Conservation (phyloP, 139 green algal species). For the Tetraselmis chui region DNA sequence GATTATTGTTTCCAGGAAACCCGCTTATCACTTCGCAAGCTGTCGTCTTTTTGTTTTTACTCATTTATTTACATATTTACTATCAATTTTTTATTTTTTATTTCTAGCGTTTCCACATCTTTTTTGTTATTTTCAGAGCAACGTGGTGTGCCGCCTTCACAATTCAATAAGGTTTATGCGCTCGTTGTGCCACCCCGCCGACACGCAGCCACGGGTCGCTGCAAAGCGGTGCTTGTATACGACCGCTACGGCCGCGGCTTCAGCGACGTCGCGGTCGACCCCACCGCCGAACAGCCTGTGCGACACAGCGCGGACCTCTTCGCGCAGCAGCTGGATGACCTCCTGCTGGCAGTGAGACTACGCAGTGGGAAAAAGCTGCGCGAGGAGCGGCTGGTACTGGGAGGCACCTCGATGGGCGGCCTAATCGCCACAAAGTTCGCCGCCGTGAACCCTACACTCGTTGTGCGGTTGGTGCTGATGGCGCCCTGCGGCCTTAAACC, state of each 20-base stretch:
- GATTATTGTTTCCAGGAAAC: no score
- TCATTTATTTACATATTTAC: no score
- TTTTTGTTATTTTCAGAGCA: no score
- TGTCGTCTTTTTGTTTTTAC: no score
- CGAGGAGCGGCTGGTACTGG: background rate
- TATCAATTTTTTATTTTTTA: no score
- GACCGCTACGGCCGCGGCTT: background rate
- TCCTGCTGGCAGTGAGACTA: background rate
- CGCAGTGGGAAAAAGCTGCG: no score
- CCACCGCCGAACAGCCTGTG: background rate
- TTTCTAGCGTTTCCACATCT: no score
- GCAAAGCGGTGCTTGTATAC: background rate
- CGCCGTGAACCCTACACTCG: no score
- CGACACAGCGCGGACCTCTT: background rate
- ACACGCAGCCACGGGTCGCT: background rate
- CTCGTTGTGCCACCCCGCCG: background rate
- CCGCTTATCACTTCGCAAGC: no score
- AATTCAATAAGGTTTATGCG: no score
- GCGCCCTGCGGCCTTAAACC: background rate
- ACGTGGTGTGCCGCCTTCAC: no score
- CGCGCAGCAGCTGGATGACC: background rate
- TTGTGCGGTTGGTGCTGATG: background rate
- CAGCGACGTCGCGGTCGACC: background rate
- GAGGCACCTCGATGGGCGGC: background rate
- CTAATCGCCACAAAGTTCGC: background rate